Conservation (phyloP, 352 stramenopile genomes). For the Phytophthora pistaciae region DNA sequence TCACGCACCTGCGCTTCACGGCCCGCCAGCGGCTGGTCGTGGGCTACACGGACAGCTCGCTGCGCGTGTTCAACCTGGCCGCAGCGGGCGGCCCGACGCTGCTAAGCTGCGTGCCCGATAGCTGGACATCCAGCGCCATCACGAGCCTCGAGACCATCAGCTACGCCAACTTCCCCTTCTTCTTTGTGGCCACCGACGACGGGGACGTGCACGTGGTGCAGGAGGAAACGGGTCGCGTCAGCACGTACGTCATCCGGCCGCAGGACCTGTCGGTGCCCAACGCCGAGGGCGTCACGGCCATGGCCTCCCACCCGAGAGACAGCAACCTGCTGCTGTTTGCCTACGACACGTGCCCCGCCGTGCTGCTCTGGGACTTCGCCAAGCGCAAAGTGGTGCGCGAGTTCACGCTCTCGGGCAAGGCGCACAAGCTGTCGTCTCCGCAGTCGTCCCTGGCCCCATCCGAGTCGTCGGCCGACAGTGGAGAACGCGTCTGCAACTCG, state of each 20-base stretch:
- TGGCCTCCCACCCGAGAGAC: constrained; percentile 69
- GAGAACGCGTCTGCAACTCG: constrained; percentile 39
- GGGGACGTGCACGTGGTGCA: constrained; percentile 77
- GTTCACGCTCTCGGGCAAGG: constrained; percentile 40
- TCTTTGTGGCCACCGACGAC: constrained; percentile 81
- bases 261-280: constrained; percentile 39
- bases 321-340: constrained; percentile 70
- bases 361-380: constrained; percentile 75
- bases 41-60: constrained; percentile 71
- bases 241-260: constrained; percentile 72
- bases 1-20: constrained; percentile 72
- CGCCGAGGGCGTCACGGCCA: constrained; percentile 48
- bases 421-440: constrained; percentile 21
- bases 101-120: constrained; percentile 35
- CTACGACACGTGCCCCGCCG: constrained; percentile 57
- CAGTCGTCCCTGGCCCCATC: constrained; percentile 18
- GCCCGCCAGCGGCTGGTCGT: constrained; percentile 70
- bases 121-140: constrained; percentile 76
- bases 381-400: constrained; percentile 70
- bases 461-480: constrained; percentile 17
- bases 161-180: constrained; percentile 68
- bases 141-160: constrained; percentile 71
- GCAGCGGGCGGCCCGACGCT: constrained; percentile 19
- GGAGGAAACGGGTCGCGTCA: constrained; percentile 74
- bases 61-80: constrained; percentile 69